Conservation (phyloP, 2,329 filamentous ascomycete species). For the Fusarium anguioides region DNA sequence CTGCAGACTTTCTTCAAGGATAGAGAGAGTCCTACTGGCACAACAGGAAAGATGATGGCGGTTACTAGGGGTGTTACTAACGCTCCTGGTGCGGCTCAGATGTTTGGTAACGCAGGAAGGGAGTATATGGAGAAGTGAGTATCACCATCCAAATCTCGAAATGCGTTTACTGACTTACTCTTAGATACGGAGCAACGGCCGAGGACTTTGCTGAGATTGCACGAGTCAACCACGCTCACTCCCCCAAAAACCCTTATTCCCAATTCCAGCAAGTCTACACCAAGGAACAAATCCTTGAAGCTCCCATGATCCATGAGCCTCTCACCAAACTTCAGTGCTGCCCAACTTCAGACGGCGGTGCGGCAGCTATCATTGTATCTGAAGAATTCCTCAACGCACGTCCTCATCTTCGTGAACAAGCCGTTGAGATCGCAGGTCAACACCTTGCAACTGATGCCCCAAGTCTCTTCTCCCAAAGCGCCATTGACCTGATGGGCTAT, state of each 20-base stretch:
- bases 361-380: slow-evolving; percentile 88
- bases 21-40: slow-evolving; percentile 80
- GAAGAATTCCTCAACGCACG: slow-evolving; percentile 87
- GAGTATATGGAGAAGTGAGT: slow-evolving; percentile 94
- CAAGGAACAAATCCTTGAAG: slow-evolving; percentile 80
- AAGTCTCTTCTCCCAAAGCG: slow-evolving; percentile 78
- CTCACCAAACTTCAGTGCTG: slow-evolving; percentile 99
- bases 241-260: slow-evolving; percentile 93
- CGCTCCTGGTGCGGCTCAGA: slow-evolving; percentile 86
- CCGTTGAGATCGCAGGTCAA: slow-evolving; percentile 91
- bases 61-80: slow-evolving; percentile 84
- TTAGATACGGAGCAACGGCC: slow-evolving; percentile 80
- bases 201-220: slow-evolving; percentile 96
- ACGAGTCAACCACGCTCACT: slow-evolving; percentile 92
- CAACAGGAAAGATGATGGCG: slow-evolving; percentile 81
- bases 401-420: slow-evolving; percentile 83
- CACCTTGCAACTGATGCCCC: slow-evolving; percentile 86
- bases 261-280: slow-evolving; percentile 96
- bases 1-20: slow-evolving; percentile 88
- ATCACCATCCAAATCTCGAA: not conserved
- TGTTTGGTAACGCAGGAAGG: slow-evolving; percentile 93
- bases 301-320: slow-evolving; percentile 83
- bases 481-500: slow-evolving; percentile 91
- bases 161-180: slow-evolving; percentile 15
- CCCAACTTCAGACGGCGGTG: slow-evolving; percentile 92